phyloP scores from a whole-genome alignment of 345 rosid species.

The Jatropha curcas region DNA sequence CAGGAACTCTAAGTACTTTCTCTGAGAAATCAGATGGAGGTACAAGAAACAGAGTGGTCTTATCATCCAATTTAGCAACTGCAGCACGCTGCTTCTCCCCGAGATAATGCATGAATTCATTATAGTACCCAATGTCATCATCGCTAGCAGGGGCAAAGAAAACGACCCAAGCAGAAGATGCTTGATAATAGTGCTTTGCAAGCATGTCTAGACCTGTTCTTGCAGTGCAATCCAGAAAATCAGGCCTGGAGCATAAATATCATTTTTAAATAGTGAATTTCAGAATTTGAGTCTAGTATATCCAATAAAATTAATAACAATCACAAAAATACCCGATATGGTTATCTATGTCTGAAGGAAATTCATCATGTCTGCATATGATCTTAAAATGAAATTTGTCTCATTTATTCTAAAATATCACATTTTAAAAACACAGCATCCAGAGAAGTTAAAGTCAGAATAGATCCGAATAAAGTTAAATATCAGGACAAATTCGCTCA shows the following conservation, averaged over 20 bases:
- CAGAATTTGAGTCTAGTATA: not conserved
- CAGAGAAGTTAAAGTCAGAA: not conserved
- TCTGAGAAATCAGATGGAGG: conserved; percentile 96
- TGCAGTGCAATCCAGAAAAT: conserved; percentile 91
- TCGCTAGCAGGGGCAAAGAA: conserved; percentile 93
- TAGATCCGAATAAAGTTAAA: not conserved
- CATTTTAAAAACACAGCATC: not conserved
- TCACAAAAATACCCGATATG: not conserved
- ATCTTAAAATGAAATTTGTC: not conserved
- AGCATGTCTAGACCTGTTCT: conserved; percentile 95
- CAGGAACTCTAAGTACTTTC: conserved; percentile 88
- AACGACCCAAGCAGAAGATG: conserved; percentile 88
- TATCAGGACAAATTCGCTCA: not conserved
- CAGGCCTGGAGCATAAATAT: conserved; percentile 62
- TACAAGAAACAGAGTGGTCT: conserved; percentile 87
- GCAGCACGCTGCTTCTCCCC: conserved; percentile 97
- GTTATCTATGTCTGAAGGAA: not conserved
- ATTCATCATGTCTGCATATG: not conserved
- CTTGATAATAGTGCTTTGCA: conserved; percentile 92
- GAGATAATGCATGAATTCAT: conserved; percentile 89
- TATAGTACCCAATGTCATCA: conserved; percentile 76
- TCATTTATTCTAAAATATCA: not conserved
- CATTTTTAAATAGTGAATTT: not conserved
- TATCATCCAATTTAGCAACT: conserved; percentile 87
- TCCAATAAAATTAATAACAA: not conserved